A percentile compares a stretch with the other conserved stretches of the same genome.
phyloP scores from a whole-genome alignment of 1,284 basidiomycete species.

The Mycena sp. region DNA sequence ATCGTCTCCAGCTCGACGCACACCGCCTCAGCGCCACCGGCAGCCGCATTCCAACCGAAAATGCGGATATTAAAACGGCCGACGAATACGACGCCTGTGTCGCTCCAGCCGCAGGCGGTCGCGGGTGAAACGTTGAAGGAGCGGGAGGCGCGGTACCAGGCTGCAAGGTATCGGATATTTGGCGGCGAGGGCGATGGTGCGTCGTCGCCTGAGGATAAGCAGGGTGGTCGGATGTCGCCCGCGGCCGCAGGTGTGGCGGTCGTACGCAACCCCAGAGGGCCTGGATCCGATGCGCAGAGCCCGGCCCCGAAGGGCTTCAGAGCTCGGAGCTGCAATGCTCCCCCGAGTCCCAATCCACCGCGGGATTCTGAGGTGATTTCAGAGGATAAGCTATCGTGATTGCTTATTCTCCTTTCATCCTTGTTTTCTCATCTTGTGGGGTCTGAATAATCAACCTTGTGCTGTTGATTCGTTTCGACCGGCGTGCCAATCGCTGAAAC shows the following conservation, averaged over 20 bases:
- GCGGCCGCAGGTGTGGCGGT: conserved; percentile 1
- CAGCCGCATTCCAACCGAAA: conserved; percentile 51
- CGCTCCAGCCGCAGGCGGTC: conserved; percentile 34
- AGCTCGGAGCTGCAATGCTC: conserved; percentile 1
- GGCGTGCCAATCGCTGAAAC: background rate
- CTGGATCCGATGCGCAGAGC: background rate
- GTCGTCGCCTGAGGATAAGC: background rate
- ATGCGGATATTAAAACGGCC: conserved; percentile 57
- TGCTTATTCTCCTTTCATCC: no score
- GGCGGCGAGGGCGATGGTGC: conserved; percentile 35
- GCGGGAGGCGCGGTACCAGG: conserved; percentile 54
- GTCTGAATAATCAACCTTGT: no score
- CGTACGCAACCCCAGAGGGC: conserved; percentile 13
- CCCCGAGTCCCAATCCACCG: conserved; percentile 9
- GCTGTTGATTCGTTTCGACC: no score
- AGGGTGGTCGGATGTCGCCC: background rate
- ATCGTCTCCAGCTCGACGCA: conserved; percentile 41
- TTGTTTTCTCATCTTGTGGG: no score
- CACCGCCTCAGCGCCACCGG: conserved; percentile 42
- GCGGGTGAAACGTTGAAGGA: conserved; percentile 47
- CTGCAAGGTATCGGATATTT: conserved; percentile 55
- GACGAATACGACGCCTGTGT: conserved; percentile 39
- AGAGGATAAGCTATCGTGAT: no score
- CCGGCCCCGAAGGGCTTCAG: conserved; percentile 2
- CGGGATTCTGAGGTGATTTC: conserved; percentile 1